Evolutionary conservation across 2,329 filamentous ascomycete species (phyloP), one percentile per base, ranked within the genome.

Genomic region (Chaetoscypha palmicola): DNA sequence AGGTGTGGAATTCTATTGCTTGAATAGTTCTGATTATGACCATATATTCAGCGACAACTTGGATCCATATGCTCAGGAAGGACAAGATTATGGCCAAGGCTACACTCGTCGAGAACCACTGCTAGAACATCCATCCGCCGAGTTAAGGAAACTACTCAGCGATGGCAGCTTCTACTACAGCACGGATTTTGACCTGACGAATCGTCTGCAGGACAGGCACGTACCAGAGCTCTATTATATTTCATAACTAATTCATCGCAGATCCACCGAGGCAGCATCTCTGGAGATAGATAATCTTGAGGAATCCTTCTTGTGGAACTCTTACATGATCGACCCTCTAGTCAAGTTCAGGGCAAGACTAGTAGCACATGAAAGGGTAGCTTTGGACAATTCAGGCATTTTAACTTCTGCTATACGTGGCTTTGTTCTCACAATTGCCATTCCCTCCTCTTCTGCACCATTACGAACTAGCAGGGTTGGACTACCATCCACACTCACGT

Each of bases 81-180:
- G 41, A 14, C 51, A 54, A 28, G 53, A 61, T 44, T 76, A 77
- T 50, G 68, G 68, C 21, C 71, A 73, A 50, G 67, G 63, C 32
- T 64, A 79, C 11, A 79, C 82, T 45, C 74, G 81, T 45, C 76
- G 78, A 56, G 88, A 96, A 33, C 70, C 78, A 32, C 66, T 81
- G 20, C 65, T 86, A 22, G 89, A 96, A 59, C 89, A 96, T 64
- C 92, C 92, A 5, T 97, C 91, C 64, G 71, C 88, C 57, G 86
- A 92, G 35, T 66, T 98, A 47, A 90, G 91, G 65, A 97, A 95
- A 71, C 76, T 98, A 28, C 71, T 98, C 44, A 84, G 87, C 60
- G 90, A 94, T 63, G 90, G 91, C 20, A 94, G 85, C 22, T 98
- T 98, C 62, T 98, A 97, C 64, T 98, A 96, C 68, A 96, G 89